A percentile compares a stretch with the other conserved stretches of the same genome.
Evolutionary conservation across 169 alveolate species (phyloP).

Genomic region (Amoebophrya sp.): DNA sequence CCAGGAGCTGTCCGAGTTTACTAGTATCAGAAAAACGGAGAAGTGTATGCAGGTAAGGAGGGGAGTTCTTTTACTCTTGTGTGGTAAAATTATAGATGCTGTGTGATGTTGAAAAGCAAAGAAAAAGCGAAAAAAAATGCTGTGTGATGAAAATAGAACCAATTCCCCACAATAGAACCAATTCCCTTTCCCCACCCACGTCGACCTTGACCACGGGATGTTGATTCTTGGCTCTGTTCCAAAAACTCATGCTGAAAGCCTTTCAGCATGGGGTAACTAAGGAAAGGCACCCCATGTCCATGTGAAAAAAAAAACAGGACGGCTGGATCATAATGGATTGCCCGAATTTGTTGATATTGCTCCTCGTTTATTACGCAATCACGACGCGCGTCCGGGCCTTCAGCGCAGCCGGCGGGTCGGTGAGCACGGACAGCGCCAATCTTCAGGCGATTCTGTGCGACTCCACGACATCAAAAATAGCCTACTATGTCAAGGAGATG

Average conservation of each 20-base stretch:
- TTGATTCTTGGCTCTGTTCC: too few relatives aligned
- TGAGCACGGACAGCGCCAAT: neutral
- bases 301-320: too few relatives aligned
- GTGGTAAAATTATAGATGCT: too few relatives aligned
- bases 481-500: neutral
- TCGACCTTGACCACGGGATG: too few relatives aligned
- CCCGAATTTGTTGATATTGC: slow-evolving; percentile 26
- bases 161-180: too few relatives aligned
- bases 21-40: neutral
- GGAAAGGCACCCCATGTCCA: neutral
- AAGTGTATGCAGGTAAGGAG: neutral
- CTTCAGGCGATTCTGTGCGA: neutral
- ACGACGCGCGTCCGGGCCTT: neutral
- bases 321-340: slow-evolving; percentile 29
- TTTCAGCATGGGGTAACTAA: too few relatives aligned
- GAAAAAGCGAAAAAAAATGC: too few relatives aligned
- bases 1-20: slow-evolving; percentile 25
- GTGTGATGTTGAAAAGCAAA: too few relatives aligned
- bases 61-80: too few relatives aligned
- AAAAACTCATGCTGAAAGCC: too few relatives aligned
- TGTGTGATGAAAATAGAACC: too few relatives aligned
- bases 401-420: neutral
- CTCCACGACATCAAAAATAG: neutral
- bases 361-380: neutral
- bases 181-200: too few relatives aligned